Percentiles rank a stretch among this genome's conserved stretches.
Conservation (phyloP, 805 yeast species). For the Candida adriatica region DNA sequence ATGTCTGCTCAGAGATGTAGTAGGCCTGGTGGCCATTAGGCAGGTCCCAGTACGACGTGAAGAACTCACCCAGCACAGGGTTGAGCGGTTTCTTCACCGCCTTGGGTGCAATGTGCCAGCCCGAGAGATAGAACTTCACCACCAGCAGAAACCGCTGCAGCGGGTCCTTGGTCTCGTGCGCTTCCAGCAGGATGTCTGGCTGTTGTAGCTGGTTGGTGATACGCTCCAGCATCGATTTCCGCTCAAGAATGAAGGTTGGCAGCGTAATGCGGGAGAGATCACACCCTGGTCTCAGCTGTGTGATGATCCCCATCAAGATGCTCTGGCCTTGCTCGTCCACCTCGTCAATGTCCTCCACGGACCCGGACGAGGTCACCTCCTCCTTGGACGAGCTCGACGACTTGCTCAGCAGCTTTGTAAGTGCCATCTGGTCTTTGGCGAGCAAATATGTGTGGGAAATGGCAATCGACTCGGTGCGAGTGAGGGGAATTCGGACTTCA, state of each 20-base stretch:
- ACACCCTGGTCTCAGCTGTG: slow-evolving; percentile 88
- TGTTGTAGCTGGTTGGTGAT: slow-evolving; percentile 82
- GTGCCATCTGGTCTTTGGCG: neutral
- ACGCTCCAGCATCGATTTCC: slow-evolving; percentile 93
- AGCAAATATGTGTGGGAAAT: neutral
- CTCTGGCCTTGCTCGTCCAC: slow-evolving; percentile 86
- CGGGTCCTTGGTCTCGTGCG: slow-evolving; percentile 53
- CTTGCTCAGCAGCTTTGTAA: neutral
- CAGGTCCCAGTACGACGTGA: slow-evolving; percentile 88
- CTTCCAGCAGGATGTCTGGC: slow-evolving; percentile 68
- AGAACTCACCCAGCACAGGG: slow-evolving; percentile 89
- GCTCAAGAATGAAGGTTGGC: slow-evolving; percentile 92
- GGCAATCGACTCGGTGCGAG: neutral
- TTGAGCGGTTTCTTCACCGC: slow-evolving; percentile 97
- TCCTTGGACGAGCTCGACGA: neutral
- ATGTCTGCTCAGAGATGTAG: slow-evolving; percentile 89
- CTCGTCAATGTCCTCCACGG: slow-evolving; percentile 75
- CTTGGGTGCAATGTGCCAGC: slow-evolving; percentile 98
- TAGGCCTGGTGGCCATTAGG: slow-evolving; percentile 67
- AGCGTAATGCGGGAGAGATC: slow-evolving; percentile 87
- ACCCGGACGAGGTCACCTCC: neutral
- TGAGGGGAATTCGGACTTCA: too few relatives aligned
- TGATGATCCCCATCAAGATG: slow-evolving; percentile 77
- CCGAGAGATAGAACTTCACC: slow-evolving; percentile 84
- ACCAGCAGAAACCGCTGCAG: slow-evolving; percentile 65